phyloP scores from a whole-genome alignment of 345 rosid species.

The Salix exigua region DNA sequence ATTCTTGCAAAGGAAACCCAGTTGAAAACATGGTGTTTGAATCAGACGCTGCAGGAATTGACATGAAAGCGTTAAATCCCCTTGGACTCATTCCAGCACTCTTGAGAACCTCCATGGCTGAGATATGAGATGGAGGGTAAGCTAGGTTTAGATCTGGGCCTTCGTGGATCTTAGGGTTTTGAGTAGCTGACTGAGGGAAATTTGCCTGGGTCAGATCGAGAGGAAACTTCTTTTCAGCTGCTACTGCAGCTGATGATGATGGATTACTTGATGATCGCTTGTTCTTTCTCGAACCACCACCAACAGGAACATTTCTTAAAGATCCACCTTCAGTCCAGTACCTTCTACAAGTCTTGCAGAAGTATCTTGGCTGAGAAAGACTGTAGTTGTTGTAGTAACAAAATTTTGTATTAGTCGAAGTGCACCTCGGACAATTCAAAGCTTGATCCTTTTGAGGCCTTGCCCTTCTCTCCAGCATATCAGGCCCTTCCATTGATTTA shows the following conservation, averaged over 20 bases:
- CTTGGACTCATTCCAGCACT: slow-evolving; percentile 17
- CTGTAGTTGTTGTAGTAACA: slow-evolving; percentile 64
- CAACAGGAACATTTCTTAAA: slow-evolving; percentile 56
- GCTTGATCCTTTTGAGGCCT: slow-evolving; percentile 42
- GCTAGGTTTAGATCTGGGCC: slow-evolving; percentile 45
- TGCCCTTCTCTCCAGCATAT: slow-evolving; percentile 24
- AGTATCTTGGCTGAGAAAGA: slow-evolving; percentile 55
- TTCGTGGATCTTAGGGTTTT: slow-evolving; percentile 37
- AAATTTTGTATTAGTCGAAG: slow-evolving; percentile 48
- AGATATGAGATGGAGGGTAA: slow-evolving; percentile 14
- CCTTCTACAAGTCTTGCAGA: slow-evolving; percentile 58
- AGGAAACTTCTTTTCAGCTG: slow-evolving; percentile 19
- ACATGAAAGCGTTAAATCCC: slow-evolving; percentile 29
- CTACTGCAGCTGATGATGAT: slow-evolving; percentile 13
- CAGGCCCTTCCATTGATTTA: slow-evolving; percentile 34
- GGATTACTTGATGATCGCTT: slow-evolving; percentile 33
- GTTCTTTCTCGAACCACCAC: slow-evolving; percentile 60
- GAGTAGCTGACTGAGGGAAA: slow-evolving; percentile 21
- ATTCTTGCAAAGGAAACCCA: slow-evolving; percentile 37
- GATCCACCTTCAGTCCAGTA: slow-evolving; percentile 66
- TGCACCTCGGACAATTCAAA: slow-evolving; percentile 57
- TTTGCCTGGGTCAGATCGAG: slow-evolving; percentile 12
- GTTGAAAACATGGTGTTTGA: slow-evolving; percentile 17
- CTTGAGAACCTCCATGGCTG: slow-evolving; percentile 28
- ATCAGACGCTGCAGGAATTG: slow-evolving; percentile 18